Evolutionary conservation across 2,329 filamentous ascomycete species (phyloP).

Genomic region (Pseudopithomyces maydicus): DNA sequence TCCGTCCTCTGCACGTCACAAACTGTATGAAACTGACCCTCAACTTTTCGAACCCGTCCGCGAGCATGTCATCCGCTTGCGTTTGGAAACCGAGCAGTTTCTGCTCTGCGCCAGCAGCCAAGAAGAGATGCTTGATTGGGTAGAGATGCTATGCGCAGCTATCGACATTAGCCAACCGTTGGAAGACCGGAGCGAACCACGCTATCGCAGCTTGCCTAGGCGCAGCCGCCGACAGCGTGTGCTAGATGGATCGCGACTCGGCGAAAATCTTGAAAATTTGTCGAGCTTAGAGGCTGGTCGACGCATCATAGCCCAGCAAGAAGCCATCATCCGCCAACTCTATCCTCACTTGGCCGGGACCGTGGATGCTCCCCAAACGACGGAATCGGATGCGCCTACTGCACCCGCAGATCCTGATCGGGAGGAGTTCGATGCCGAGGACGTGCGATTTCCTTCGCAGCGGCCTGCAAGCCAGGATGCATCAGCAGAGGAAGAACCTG

Average conservation of each 20-base stretch:
- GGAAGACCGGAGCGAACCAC: slow-evolving; percentile 64
- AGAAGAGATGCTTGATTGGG: slow-evolving; percentile 69
- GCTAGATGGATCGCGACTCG: slow-evolving; percentile 38
- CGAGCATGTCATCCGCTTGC: slow-evolving; percentile 71
- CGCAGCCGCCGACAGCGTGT: slow-evolving; percentile 45
- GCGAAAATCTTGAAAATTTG: slow-evolving; percentile 38
- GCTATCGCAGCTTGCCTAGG: slow-evolving; percentile 54
- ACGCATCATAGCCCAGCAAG: slow-evolving; percentile 53
- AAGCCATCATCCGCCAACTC: slow-evolving; percentile 53
- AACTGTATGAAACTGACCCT: slow-evolving; percentile 52
- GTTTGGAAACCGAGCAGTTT: slow-evolving; percentile 76
- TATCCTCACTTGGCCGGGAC: slow-evolving; percentile 49
- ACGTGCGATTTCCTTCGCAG: slow-evolving; percentile 41
- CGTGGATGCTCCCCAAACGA: slow-evolving; percentile 10
- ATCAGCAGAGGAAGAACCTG: slow-evolving; percentile 25
- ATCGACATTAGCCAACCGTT: slow-evolving; percentile 73
- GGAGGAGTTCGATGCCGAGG: slow-evolving; percentile 46
- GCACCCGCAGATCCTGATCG: slow-evolving; percentile 34
- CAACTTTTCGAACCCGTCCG: slow-evolving; percentile 51
- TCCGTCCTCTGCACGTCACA: slow-evolving; percentile 45
- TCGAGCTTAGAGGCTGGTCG: slow-evolving; percentile 39
- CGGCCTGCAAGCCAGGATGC: slow-evolving; percentile 17
- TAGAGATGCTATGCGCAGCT: slow-evolving; percentile 70
- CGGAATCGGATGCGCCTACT: slow-evolving; percentile 14
- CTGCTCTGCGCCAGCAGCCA: slow-evolving; percentile 69